A percentile compares a stretch with the other conserved stretches of the same genome.
These are phyloP conservation scores for Sideroxylon spinosum DNA, from an alignment of 179 eudicot genomes.

Conservation along the genomic window DNA sequence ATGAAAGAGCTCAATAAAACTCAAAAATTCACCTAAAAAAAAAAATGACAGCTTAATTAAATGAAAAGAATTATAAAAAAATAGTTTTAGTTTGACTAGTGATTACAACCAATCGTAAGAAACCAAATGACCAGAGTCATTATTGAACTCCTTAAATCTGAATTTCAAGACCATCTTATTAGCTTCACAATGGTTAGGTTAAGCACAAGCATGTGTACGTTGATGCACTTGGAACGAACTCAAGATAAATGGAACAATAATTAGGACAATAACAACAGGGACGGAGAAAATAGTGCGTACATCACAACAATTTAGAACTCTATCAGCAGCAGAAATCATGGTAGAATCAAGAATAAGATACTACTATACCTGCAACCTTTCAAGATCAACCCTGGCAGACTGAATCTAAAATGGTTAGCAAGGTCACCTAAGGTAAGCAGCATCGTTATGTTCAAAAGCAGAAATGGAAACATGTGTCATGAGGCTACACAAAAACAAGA, in stretches of 20 bases:
- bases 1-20: too few species aligned
- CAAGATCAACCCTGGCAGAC: neutral
- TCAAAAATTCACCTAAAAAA: too few species aligned
- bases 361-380: neutral
- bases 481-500: neutral
- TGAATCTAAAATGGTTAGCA: neutral
- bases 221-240: neutral
- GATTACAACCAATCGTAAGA: neutral
- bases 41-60: neutral
- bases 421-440: neutral
- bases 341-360: neutral
- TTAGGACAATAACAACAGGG: neutral
- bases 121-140: neutral
- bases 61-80: neutral
- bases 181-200: neutral
- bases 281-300: neutral
- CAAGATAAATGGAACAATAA: neutral
- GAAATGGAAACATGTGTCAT: neutral
- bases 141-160: neutral
- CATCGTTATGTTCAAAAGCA: neutral
- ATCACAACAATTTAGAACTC: neutral
- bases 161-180: neutral
- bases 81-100: neutral
- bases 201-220: neutral
- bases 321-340: neutral